Evolutionary conservation across 345 rosid genomes (phyloP).

Genomic region (Capsella bursapastoris): DNA sequence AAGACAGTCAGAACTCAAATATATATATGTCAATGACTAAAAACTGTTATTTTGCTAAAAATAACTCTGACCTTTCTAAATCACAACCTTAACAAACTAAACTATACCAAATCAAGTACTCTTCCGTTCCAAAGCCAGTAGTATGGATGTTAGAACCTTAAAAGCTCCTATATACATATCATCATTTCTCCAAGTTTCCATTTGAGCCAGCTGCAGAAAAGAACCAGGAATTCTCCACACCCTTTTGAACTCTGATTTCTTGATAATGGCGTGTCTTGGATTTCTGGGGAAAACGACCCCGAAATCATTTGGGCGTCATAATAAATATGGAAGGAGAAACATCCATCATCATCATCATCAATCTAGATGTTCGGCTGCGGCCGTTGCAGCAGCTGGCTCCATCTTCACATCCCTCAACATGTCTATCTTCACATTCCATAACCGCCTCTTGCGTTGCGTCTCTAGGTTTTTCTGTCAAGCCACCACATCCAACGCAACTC

Average conservation of each 20-base stretch:
- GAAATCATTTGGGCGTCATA: slow-evolving; percentile 28
- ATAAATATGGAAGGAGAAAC: slow-evolving; percentile 33
- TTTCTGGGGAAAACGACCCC: background rate
- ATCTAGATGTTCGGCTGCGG: slow-evolving; percentile 39
- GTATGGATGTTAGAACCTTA: slow-evolving; percentile 28
- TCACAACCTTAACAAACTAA: slow-evolving; percentile 39
- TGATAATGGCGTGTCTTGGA: slow-evolving; percentile 35
- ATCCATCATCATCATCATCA: slow-evolving; percentile 12
- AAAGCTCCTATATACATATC: slow-evolving; percentile 27
- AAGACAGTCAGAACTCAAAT: slow-evolving; percentile 16
- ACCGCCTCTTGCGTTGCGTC: slow-evolving; percentile 71
- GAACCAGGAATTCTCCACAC: background rate
- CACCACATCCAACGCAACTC: slow-evolving; percentile 12
- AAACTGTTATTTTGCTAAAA: slow-evolving; percentile 36
- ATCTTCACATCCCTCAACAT: slow-evolving; percentile 63
- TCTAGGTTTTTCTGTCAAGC: slow-evolving; percentile 57
- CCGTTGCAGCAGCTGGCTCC: slow-evolving; percentile 50
- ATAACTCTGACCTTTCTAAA: slow-evolving; percentile 14
- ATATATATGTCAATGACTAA: slow-evolving; percentile 5
- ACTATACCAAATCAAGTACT: slow-evolving; percentile 40
- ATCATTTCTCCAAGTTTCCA: slow-evolving; percentile 23
- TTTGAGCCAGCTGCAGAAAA: slow-evolving; percentile 38
- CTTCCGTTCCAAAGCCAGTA: slow-evolving; percentile 37
- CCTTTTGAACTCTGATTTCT: slow-evolving; percentile 2
- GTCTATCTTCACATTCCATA: slow-evolving; percentile 67